Conservation (phyloP, 306 rosid species). For the cucumber (Cucumis sativus) region DNA sequence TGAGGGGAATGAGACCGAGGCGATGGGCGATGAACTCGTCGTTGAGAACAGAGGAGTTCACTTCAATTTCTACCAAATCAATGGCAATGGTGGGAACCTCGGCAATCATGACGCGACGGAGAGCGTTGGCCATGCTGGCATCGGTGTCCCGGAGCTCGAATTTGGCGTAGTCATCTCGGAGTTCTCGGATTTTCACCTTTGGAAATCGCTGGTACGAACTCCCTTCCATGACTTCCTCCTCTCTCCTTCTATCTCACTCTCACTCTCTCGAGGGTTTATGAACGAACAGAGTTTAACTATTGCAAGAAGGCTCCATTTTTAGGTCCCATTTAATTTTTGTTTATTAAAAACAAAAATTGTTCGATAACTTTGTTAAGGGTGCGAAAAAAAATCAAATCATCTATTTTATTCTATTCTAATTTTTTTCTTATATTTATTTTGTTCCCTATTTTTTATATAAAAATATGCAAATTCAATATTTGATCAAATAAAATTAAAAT, state of each 20-base stretch:
- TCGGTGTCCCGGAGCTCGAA: conserved; percentile 93
- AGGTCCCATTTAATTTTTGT: no score
- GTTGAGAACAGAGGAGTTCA: conserved; percentile 85
- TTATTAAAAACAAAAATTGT: no score
- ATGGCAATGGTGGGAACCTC: conserved; percentile 93
- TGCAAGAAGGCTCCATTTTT: no score
- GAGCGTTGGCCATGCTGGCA: conserved; percentile 81
- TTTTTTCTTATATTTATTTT: no score
- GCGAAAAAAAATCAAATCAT: no score
- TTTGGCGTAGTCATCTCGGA: conserved; percentile 54
- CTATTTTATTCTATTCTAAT: no score
- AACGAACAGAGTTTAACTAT: no score
- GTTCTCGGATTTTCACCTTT: conserved; percentile 67
- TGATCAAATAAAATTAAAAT: no score
- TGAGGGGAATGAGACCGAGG: conserved; percentile 79
- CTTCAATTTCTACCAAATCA: conserved; percentile 88
- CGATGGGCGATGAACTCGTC: conserved; percentile 97
- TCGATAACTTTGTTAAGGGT: no score
- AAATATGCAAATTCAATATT: no score
- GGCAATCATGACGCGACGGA: conserved; percentile 93
- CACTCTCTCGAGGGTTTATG: neutral
- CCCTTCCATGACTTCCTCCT: conserved; percentile 37
- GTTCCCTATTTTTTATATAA: no score
- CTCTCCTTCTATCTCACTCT: no score
- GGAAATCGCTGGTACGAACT: conserved; percentile 79